phyloP scores from a whole-genome alignment of 768 basidiomycete species.

The Lactarius vividus region DNA sequence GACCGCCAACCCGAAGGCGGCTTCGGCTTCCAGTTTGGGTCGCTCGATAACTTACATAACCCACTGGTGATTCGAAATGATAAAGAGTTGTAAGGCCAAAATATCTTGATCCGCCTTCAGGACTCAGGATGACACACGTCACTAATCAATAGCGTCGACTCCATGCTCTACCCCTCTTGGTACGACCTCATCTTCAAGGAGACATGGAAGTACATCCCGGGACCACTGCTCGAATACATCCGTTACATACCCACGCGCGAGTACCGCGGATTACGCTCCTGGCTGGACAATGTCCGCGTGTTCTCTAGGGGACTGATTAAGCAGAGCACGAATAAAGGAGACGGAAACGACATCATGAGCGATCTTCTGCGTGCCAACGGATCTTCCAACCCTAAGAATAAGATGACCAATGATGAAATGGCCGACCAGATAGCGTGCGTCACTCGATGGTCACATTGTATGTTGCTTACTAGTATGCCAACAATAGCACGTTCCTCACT shows the following conservation, averaged over 20 bases:
- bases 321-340: background rate
- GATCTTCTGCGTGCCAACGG: constrained; percentile 2
- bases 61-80: constrained; percentile 27
- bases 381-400: background rate
- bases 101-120: background rate
- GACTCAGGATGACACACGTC: background rate
- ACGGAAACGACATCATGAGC: constrained; percentile 1
- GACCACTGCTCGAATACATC: background rate
- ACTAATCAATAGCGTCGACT: background rate
- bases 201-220: background rate
- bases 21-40: constrained; percentile 31
- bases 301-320: background rate
- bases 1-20: constrained; percentile 23
- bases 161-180: constrained; percentile 1
- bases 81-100: constrained; percentile 29
- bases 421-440: background rate
- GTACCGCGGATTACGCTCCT: background rate
- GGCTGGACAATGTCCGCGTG: background rate
- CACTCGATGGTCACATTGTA: background rate
- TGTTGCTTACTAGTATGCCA: background rate
- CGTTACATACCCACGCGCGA: background rate
- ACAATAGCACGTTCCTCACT: constrained; percentile 1
- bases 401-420: background rate
- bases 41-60: constrained; percentile 29
- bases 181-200: constrained; percentile 4